Evolutionary conservation across 192 early-diverging fungal species (phyloP), one percentile per base, ranked within the genome.

Genomic region (Backusella morwellensis): DNA sequence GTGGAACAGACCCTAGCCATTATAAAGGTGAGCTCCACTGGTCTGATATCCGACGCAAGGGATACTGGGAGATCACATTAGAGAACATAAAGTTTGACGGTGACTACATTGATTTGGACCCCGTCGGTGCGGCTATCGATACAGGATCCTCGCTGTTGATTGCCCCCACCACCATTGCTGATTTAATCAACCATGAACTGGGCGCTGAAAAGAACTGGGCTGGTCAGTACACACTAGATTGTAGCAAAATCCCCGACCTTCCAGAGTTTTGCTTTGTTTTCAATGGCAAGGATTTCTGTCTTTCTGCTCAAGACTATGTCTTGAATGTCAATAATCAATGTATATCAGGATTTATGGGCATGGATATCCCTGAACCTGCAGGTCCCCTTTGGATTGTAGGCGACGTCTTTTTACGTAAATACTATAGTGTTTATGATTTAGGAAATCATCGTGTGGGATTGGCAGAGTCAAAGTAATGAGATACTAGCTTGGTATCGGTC

Each of bases 51-150:
- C 87, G 90, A 50, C 92, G 96, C 79, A 95, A 96, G 85, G 97
- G 90, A 0, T 99, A 99, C 86, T 99, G 98, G 98, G 98, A 99
- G 85, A 95, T 98, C 63, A 91, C 92, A 35, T 84, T 99, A 19
- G 85, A 92, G 72, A 87, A 91, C 74, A 88, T 95, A 66, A 88
- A 84, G 66, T 89, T 98, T 75, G 96, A 91, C 74, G 94, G 91
- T 50, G 90, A 92, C n/a, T 86, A 90, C 32, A 80, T 96, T 74
- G 79, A 89, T 35, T 38, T 97, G 42, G 86, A 87, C 26, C 83
- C 85, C 69, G 84, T 85, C 4, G 90, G 92, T 23, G 95, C 96
- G 11, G 95, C 95, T 35, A 97, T 98, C 76, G 95, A 98, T 81
- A 97, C 97, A 11, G 96, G 96, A 3, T 89, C 93, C 38, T 97